Conservation (phyloP, 2,329 filamentous ascomycete species). For the Colletotrichum euphorbiae region DNA sequence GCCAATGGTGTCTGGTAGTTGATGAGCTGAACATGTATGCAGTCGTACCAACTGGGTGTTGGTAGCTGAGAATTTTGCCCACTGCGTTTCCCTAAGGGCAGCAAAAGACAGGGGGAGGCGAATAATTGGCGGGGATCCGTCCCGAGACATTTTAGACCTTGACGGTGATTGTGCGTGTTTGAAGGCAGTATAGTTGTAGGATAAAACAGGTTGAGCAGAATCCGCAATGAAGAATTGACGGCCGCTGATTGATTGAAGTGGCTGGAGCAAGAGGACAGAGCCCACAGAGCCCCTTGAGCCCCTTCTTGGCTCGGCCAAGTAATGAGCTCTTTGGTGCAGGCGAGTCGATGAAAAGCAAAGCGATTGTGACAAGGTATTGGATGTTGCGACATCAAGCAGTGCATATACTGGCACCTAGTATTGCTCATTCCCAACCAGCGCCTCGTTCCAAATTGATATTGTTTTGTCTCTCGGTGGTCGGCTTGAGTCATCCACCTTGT, state of each 20-base stretch:
- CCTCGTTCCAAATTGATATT: conserved; percentile 28
- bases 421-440: conserved; percentile 8
- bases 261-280: conserved; percentile 21
- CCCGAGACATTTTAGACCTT: conserved; percentile 24
- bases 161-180: background rate
- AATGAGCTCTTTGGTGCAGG: conserved; percentile 19
- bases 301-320: conserved; percentile 26
- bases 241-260: background rate
- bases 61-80: background rate
- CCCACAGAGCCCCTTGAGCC: conserved; percentile 26
- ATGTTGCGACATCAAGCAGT: background rate
- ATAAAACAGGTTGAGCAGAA: background rate
- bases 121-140: conserved; percentile 7
- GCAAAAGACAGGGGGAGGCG: background rate
- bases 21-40: background rate
- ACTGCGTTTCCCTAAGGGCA: conserved; percentile 1
- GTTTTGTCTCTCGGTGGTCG: conserved; percentile 13
- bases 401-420: background rate
- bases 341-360: conserved; percentile 10
- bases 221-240: background rate
- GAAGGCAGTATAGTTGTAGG: background rate
- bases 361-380: background rate
- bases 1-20: conserved; percentile 4
- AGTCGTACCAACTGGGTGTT: conserved; percentile 3
- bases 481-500: conserved; percentile 30